These are phyloP conservation scores for Eurotiales sp. DNA, from an alignment of 2,329 filamentous ascomycete genomes.

Conservation along the genomic window DNA sequence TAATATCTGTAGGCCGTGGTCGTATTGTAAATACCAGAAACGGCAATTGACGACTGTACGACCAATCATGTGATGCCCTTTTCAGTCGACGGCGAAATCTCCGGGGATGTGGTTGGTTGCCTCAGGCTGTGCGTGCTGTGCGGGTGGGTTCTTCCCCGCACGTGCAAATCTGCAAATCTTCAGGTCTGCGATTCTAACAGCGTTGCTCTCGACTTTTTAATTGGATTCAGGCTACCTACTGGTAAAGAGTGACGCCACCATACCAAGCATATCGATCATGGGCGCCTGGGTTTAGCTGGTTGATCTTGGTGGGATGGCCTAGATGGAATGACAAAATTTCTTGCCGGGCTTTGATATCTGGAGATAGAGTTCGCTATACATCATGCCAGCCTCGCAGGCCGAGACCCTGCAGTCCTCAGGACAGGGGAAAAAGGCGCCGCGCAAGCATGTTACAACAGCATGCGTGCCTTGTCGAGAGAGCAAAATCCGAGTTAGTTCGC, in stretches of 20 bases:
- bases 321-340: not conserved
- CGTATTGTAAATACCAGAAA: no score
- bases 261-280: no score
- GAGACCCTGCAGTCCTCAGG: slow-evolving; percentile 18
- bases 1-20: no score
- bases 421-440: slow-evolving; percentile 29
- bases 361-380: no score
- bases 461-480: slow-evolving; percentile 45
- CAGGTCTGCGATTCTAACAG: no score
- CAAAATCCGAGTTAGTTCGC: slow-evolving; percentile 39
- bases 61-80: slow-evolving; percentile 2
- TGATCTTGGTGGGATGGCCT: not conserved
- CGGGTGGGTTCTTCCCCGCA: slow-evolving; percentile 4
- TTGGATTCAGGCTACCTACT: no score
- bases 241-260: no score
- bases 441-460: slow-evolving; percentile 44
- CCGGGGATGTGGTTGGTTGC: not conserved
- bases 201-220: no score
- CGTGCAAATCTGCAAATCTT: slow-evolving; percentile 9
- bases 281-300: not conserved
- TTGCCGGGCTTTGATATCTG: not conserved
- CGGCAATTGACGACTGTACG: not conserved
- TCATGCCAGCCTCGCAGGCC: slow-evolving; percentile 12
- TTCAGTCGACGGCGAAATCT: not conserved
- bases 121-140: not conserved